Conservation (phyloP, 2,329 filamentous ascomycete species). For the Fusarium neocosmosporiellum region DNA sequence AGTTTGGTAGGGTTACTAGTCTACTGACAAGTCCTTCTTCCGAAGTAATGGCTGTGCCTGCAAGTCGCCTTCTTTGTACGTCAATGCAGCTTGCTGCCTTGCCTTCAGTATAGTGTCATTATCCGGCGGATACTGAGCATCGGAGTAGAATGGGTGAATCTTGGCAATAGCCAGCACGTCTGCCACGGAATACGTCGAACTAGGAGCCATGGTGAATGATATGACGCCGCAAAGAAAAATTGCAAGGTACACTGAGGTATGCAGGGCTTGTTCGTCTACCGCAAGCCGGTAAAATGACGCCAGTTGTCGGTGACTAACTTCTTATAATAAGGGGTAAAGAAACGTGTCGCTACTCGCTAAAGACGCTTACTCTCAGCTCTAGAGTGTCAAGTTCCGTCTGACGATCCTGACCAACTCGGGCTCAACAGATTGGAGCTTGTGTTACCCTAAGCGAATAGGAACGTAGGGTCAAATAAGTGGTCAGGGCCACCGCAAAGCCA, state of each 20-base stretch:
- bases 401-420: not conserved
- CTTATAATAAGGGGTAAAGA: not conserved
- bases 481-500: not conserved
- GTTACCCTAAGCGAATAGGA: not conserved
- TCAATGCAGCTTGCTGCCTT: slow-evolving; percentile 10
- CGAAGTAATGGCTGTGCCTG: slow-evolving; percentile 28
- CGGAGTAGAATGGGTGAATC: slow-evolving; percentile 51
- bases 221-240: not conserved
- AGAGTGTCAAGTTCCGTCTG: not conserved
- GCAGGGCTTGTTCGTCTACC: not conserved
- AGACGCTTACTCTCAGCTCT: not conserved
- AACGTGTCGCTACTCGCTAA: not conserved
- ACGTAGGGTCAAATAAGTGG: not conserved
- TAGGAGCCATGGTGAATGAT: slow-evolving; percentile 10
- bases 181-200: slow-evolving; percentile 37
- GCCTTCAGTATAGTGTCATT: slow-evolving; percentile 1
- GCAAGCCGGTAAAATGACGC: not conserved
- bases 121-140: slow-evolving; percentile 47
- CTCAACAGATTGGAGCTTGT: not conserved
- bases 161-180: slow-evolving; percentile 50
- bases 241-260: not conserved
- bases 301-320: not conserved
- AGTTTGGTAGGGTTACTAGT: fast-evolving
- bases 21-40: slow-evolving; percentile 40
- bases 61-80: not conserved